Conservation (phyloP, 371 early-diverging fungal genomes). For the Funneliformis caledonium region DNA sequence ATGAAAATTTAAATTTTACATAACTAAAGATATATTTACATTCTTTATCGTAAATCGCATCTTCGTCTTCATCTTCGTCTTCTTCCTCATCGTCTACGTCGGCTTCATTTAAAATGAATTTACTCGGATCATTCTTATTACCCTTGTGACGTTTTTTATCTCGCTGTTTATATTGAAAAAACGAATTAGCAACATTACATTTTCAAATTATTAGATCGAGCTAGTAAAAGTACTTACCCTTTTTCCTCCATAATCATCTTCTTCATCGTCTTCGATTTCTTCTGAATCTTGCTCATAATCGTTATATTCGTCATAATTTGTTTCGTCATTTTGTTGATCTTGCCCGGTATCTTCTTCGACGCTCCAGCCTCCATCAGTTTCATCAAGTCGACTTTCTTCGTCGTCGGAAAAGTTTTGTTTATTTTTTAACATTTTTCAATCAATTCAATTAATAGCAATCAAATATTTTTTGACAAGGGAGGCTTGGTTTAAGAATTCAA, state of each 20-base stretch:
- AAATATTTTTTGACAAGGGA: too few relatives aligned
- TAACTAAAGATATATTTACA: neutral
- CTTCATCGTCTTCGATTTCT: constrained; percentile 39
- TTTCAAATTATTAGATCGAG: neutral
- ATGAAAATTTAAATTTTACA: neutral
- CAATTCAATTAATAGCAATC: neutral
- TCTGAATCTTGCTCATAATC: constrained; percentile 25
- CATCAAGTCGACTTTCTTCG: constrained; percentile 23
- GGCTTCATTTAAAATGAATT: constrained; percentile 69
- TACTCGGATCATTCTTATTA: constrained; percentile 47
- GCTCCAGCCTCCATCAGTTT: constrained; percentile 16
- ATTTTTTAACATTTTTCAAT: neutral
- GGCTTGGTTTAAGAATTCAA: too few relatives aligned
- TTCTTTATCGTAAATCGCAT: constrained; percentile 72
- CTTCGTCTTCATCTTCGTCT: constrained; percentile 75
- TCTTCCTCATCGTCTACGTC: constrained; percentile 80
- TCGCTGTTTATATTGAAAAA: constrained; percentile 38
- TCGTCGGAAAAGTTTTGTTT: neutral
- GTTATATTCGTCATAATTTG: constrained; percentile 11
- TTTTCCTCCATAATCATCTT: constrained; percentile 35
- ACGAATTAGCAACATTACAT: neutral
- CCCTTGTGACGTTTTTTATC: constrained; percentile 54
- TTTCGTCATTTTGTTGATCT: constrained; percentile 1
- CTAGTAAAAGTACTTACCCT: neutral
- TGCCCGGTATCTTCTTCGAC: neutral